phyloP scores from a whole-genome alignment of 805 yeast species.

The Wickerhamomyces bovis region DNA sequence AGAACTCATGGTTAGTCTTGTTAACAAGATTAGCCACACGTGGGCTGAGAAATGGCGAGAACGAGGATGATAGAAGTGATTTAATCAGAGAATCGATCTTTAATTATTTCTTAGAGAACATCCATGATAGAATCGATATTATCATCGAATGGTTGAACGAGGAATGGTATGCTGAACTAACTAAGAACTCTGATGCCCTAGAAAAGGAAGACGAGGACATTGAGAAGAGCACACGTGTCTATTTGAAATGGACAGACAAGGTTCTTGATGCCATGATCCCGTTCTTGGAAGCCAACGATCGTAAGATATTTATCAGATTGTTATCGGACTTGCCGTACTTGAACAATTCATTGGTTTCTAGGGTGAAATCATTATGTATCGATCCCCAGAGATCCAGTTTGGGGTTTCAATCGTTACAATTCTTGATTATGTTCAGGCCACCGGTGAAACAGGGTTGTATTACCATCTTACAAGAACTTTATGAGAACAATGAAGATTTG shows the following conservation, averaged over 20 bases:
- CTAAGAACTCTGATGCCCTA: conserved; percentile 22
- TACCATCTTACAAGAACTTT: conserved; percentile 41
- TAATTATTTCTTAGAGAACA: conserved; percentile 65
- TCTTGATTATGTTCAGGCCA: conserved; percentile 83
- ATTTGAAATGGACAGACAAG: conserved; percentile 63
- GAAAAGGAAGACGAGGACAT: conserved; percentile 13
- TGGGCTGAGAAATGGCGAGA: conserved; percentile 43
- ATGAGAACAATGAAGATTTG: conserved; percentile 43
- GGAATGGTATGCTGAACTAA: conserved; percentile 73
- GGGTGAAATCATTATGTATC: conserved; percentile 65
- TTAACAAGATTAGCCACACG: conserved; percentile 77
- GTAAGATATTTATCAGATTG: conserved; percentile 74
- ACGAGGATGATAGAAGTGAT: conserved; percentile 43
- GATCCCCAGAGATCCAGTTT: conserved; percentile 80
- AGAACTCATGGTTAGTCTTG: conserved; percentile 69
- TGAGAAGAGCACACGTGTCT: conserved; percentile 39
- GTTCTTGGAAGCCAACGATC: conserved; percentile 73
- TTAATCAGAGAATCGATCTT: conserved; percentile 65
- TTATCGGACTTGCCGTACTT: conserved; percentile 84
- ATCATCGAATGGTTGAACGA: conserved; percentile 92
- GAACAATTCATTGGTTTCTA: conserved; percentile 52
- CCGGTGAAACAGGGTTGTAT: conserved; percentile 59
- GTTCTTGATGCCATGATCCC: conserved; percentile 78
- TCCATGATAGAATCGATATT: conserved; percentile 64
- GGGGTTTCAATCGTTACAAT: conserved; percentile 80